A percentile compares a stretch with the other conserved stretches of the same genome.
Evolutionary conservation across 441 rosid genomes (phyloP).

Genomic region (Euphorbia schlechtendalii): DNA sequence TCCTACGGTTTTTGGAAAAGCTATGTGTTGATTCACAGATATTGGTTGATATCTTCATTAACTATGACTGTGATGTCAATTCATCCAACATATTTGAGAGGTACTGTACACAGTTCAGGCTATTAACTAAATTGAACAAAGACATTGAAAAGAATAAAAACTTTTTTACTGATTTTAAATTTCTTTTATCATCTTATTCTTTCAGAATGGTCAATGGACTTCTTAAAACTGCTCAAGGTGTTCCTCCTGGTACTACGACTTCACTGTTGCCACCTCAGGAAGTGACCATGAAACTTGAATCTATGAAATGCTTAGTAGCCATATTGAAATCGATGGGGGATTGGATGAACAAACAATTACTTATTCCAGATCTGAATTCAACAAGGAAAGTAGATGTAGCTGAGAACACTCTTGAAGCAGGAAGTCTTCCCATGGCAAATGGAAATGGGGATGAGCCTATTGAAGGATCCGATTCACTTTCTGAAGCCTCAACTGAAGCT

Average conservation of each 20-base stretch:
- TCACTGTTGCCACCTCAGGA: slow-evolving; percentile 88
- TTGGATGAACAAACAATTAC: slow-evolving; percentile 94
- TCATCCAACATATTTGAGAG: slow-evolving; percentile 98
- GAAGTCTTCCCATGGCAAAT: slow-evolving; percentile 55
- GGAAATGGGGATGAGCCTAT: slow-evolving; percentile 71
- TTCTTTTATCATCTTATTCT: slow-evolving; percentile 10
- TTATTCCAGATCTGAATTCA: slow-evolving; percentile 72
- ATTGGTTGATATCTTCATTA: slow-evolving; percentile 90
- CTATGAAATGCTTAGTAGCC: slow-evolving; percentile 94
- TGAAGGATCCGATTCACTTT: slow-evolving; percentile 79
- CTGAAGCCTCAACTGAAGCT: slow-evolving; percentile 79
- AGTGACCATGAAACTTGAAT: slow-evolving; percentile 84
- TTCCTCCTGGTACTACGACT: slow-evolving; percentile 68
- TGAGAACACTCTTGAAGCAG: slow-evolving; percentile 55
- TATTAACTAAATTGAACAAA: slow-evolving; percentile 1
- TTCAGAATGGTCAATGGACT: slow-evolving; percentile 98
- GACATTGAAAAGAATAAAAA: slow-evolving; percentile 5
- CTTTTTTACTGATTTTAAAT: background rate
- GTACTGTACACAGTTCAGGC: slow-evolving; percentile 26
- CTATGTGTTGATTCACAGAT: slow-evolving; percentile 96
- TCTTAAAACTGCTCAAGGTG: slow-evolving; percentile 99
- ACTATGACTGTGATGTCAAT: slow-evolving; percentile 99
- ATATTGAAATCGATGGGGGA: slow-evolving; percentile 95
- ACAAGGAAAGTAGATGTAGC: slow-evolving; percentile 50
- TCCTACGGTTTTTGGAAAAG: slow-evolving; percentile 94